These are phyloP conservation scores for Oryza glaberrima DNA, from an alignment of 176 grass and related monocot species.

Conservation along the genomic window DNA sequence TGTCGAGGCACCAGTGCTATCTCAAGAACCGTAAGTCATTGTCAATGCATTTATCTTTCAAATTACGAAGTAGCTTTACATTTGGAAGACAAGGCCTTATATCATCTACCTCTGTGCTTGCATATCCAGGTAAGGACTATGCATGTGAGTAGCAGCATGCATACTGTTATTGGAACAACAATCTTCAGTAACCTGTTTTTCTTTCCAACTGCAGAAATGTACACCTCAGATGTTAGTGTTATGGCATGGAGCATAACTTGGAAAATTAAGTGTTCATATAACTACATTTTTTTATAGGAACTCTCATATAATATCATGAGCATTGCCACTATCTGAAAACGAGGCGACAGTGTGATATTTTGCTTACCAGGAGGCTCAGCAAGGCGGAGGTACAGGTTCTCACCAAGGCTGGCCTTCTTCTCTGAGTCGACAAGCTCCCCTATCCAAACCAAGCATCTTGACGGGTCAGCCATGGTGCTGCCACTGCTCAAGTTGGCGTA, in stretches of 20 bases:
- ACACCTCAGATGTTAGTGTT: no score
- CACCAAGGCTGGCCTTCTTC: not conserved
- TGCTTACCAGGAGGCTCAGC: slow-evolving; percentile 44
- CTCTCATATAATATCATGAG: no score
- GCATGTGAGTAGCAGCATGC: not conserved
- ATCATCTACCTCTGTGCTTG: slow-evolving; percentile 11
- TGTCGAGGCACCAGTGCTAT: no score
- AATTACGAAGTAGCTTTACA: no score
- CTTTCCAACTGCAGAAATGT: not conserved
- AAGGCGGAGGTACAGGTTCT: slow-evolving; percentile 48
- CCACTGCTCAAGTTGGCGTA: not conserved
- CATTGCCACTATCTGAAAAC: no score
- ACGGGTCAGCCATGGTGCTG: not conserved
- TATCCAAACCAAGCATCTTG: slow-evolving; percentile 47
- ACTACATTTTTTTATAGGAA: no score
- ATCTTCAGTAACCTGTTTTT: not conserved
- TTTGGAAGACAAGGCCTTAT: not conserved
- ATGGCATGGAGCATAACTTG: no score
- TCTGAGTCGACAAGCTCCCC: slow-evolving; percentile 44
- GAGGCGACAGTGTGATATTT: not conserved
- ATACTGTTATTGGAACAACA: not conserved
- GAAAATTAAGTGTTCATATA: no score
- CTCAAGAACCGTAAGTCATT: no score
- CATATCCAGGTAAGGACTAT: not conserved
- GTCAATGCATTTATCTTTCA: no score